phyloP scores from a whole-genome alignment of 352 stramenopile species.

The Globisporangium carolinianum region DNA sequence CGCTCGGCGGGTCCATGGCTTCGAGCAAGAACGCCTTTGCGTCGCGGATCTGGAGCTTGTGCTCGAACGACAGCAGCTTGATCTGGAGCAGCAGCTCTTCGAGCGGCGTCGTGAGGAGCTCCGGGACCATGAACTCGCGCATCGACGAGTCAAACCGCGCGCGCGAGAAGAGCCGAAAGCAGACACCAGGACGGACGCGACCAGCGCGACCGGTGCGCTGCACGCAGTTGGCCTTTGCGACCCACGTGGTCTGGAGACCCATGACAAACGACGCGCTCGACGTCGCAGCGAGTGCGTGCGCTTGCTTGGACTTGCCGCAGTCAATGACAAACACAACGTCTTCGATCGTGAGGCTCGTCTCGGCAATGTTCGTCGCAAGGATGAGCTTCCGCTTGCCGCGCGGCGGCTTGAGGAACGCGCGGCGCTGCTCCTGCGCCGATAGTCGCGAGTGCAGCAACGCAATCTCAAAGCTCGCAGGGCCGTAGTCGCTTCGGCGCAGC shows the following conservation, averaged over 20 bases:
- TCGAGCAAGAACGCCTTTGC: constrained; percentile 86
- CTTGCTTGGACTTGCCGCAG: constrained; percentile 80
- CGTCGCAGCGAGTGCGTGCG: constrained; percentile 46
- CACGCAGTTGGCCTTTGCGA: constrained; percentile 77
- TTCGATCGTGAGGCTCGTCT: constrained; percentile 96
- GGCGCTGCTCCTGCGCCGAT: constrained; percentile 61
- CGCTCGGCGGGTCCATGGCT: constrained; percentile 90
- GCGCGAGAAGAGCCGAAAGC: constrained; percentile 80
- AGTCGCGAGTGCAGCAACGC: constrained; percentile 69
- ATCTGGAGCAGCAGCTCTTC: constrained; percentile 74
- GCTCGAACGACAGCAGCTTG: constrained; percentile 67
- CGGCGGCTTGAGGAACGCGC: constrained; percentile 56
- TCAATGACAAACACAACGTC: constrained; percentile 90
- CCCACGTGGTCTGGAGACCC: constrained; percentile 83
- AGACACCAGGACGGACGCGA: constrained; percentile 90
- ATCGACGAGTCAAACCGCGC: constrained; percentile 55
- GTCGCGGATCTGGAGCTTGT: constrained; percentile 62
- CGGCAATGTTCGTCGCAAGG: constrained; percentile 94
- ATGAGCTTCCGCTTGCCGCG: constrained; percentile 71
- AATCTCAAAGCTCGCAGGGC: constrained; percentile 50
- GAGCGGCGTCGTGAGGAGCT: constrained; percentile 63
- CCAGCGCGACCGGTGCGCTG: constrained; percentile 92
- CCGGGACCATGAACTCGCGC: constrained; percentile 71
- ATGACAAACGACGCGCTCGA: constrained; percentile 85
- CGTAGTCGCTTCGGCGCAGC: constrained; percentile 43